Evolutionary conservation across 225 moss, liverwort and hornwort genomes (phyloP).

Genomic region (Asterella californica): DNA sequence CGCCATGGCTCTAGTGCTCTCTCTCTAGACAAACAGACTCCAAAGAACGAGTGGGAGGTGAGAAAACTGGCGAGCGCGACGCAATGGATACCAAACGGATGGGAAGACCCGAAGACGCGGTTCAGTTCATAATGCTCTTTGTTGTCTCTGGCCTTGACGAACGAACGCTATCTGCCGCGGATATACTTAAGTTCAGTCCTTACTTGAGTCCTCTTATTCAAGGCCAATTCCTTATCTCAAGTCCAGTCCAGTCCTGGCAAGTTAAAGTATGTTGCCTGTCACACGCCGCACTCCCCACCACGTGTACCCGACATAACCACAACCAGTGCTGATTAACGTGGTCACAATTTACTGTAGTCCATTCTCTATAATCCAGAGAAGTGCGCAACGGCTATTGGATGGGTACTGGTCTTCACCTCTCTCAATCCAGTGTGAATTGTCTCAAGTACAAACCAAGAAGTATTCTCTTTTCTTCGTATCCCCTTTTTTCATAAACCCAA

Average conservation of each 20-base stretch:
- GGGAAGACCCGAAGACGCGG: too few species aligned
- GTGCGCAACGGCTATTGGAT: too few species aligned
- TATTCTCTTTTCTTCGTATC: too few species aligned
- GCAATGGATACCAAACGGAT: too few species aligned
- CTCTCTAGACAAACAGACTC: not conserved
- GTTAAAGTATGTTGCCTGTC: not conserved
- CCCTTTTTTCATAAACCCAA: too few species aligned
- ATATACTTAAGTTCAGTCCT: conserved; percentile 17
- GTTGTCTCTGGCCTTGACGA: not conserved
- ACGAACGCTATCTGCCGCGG: conserved; percentile 8
- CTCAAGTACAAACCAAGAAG: too few species aligned
- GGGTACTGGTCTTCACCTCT: too few species aligned
- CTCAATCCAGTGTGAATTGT: too few species aligned
- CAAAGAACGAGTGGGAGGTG: not conserved
- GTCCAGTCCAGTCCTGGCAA: not conserved
- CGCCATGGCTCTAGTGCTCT: conserved; percentile 14
- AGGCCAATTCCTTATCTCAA: not conserved
- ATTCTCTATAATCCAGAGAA: too few species aligned
- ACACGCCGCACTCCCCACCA: not conserved
- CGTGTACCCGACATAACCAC: too few species aligned
- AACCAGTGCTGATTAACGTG: too few species aligned
- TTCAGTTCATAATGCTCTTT: not conserved
- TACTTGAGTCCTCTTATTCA: not conserved
- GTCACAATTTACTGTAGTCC: too few species aligned
- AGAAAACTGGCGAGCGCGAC: not conserved